These are phyloP conservation scores for Lichtheimia ornata DNA, from an alignment of 371 early-diverging fungal species.

Conservation along the genomic window DNA sequence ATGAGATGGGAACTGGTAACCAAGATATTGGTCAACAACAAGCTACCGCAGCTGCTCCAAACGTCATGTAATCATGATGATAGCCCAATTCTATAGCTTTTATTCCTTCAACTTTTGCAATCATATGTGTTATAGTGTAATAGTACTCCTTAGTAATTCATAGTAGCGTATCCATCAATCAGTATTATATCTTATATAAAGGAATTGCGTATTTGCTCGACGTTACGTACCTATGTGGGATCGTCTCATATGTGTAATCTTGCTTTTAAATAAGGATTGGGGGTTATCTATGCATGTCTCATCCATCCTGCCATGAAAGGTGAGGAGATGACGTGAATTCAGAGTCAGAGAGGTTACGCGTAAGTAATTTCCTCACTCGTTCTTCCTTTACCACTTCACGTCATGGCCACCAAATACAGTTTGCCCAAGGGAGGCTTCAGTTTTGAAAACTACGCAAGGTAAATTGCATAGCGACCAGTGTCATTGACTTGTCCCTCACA, in stretches of 20 bases:
- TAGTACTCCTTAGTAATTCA: not conserved
- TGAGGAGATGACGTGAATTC: constrained; percentile 1
- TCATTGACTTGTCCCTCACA: not conserved
- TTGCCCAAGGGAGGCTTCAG: constrained; percentile 73
- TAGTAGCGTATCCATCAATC: too few species aligned
- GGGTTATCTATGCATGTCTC: too few species aligned
- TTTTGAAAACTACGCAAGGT: constrained; percentile 86
- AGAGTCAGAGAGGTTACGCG: not conserved
- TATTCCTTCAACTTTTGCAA: not conserved
- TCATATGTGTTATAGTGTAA: not conserved
- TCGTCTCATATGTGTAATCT: too few species aligned
- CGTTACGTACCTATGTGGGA: too few species aligned
- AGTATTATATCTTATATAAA: too few species aligned
- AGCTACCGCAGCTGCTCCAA: not conserved
- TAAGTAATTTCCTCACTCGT: not conserved
- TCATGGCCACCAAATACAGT: constrained; percentile 37
- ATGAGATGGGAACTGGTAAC: not conserved
- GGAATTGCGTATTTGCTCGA: too few species aligned
- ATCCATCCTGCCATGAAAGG: not conserved
- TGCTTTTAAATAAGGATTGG: too few species aligned
- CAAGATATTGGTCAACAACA: not conserved
- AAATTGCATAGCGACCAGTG: constrained; percentile 8
- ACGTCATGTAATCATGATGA: not conserved
- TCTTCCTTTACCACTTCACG: constrained; percentile 5
- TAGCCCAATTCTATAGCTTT: not conserved